phyloP scores from a whole-genome alignment of 73 alveolate species.

The Paramecium biaurelia region DNA sequence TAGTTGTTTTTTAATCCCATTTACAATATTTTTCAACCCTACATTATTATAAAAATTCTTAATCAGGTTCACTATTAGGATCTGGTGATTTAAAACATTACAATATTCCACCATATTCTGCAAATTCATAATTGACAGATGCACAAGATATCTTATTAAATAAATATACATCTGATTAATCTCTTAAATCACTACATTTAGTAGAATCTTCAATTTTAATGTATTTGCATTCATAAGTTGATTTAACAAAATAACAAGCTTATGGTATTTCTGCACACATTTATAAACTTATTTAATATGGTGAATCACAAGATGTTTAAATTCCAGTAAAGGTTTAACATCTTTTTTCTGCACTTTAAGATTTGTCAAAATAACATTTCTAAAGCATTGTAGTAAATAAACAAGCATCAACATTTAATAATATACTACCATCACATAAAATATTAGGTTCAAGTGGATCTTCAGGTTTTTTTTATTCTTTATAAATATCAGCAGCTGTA shows the following conservation, averaged over 20 bases:
- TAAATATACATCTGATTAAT: background rate
- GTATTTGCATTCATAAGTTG: background rate
- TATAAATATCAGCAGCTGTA: background rate
- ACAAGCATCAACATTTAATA: background rate
- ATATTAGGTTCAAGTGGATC: background rate
- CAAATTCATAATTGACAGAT: conserved; percentile 12
- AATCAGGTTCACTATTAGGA: background rate
- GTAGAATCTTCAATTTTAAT: background rate
- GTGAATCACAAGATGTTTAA: background rate
- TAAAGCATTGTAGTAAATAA: background rate
- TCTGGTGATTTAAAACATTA: background rate
- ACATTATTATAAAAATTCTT: background rate
- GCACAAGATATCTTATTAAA: background rate
- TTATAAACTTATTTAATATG: background rate
- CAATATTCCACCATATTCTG: background rate
- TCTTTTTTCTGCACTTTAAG: background rate
- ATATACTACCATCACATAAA: background rate
- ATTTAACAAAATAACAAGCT: background rate
- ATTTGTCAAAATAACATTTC: background rate
- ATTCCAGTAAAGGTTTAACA: background rate
- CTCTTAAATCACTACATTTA: conserved; percentile 11
- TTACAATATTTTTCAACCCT: background rate
- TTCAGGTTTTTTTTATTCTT: background rate
- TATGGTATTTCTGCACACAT: background rate
- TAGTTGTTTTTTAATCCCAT: background rate